Evolutionary conservation across 1,284 basidiomycete genomes (phyloP), one percentile per base, ranked within the genome.

Genomic region (Fistulina hepatica): DNA sequence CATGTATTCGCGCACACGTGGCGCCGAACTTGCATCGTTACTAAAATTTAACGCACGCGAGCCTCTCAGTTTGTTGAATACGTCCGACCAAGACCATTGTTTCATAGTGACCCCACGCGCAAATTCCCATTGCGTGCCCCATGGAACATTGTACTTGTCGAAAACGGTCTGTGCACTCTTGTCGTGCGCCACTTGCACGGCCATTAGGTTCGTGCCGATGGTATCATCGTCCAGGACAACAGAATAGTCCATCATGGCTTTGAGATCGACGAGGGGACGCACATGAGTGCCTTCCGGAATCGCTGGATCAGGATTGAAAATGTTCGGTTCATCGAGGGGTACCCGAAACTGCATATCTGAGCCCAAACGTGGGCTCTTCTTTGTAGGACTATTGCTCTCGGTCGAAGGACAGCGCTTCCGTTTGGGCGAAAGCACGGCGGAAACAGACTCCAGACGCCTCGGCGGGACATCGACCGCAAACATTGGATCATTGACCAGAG

Each of bases 71-170:
- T 61, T 56, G 6, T 33, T 37, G 3, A 52, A 52, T 1, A 77
- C 58, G 4, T 62, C 53, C 1, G 52, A 43, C 73, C 64, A 74
- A 13, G 34, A 52, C 71, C 66, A 80, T 2, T 37, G 25, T 1
- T 52, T 53, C 9, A 51, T 49, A 0, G 60, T 58, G 4, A 74
- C 55, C 2, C 76, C 76, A 15, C 72, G 64, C 9, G 73, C 70
- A 11, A 79, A 53, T 43, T 76, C 73, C 35, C 60, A 77, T 30
- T 73, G 64, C 0, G 67, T 65, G 0, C 74, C 76, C 65, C 73
- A 76, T 7, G 64, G 46, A 12, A 80, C 62, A 3, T 52, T 35
- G 3, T 53, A 33, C 0, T 25, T 39, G 39, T 79, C 73, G 32
- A 77, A 51, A 0, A 61, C 31, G 2, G 21, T 19, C 33, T 74